phyloP scores from a whole-genome alignment of 2,329 filamentous ascomycete genomes.

The Aspergillus pseudoterreus region DNA sequence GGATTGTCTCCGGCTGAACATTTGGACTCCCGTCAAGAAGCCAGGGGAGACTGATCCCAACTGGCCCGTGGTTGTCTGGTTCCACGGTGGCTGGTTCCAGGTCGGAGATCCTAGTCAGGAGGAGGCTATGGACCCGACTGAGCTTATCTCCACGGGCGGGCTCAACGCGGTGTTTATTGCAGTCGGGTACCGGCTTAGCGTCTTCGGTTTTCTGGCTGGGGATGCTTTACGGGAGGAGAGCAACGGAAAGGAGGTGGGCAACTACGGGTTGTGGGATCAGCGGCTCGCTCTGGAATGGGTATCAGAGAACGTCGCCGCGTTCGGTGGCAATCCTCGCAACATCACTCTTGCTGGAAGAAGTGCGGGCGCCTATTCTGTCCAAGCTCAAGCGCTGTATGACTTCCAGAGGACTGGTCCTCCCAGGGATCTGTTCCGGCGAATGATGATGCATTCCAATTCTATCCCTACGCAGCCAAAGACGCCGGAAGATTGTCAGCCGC shows the following conservation, averaged over 20 bases:
- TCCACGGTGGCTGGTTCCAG: slow-evolving; percentile 48
- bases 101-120: slow-evolving; percentile 45
- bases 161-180: slow-evolving; percentile 43
- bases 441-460: slow-evolving; percentile 46
- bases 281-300: slow-evolving; percentile 4
- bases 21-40: slow-evolving; percentile 43
- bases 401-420: slow-evolving; percentile 23
- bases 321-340: slow-evolving; percentile 22
- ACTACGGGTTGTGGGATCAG: slow-evolving; percentile 1
- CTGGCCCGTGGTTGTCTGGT: slow-evolving; percentile 32
- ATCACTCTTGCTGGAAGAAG: slow-evolving; percentile 45
- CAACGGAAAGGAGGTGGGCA: neutral
- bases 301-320: neutral
- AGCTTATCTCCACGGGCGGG: slow-evolving; percentile 28
- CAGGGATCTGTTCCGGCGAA: slow-evolving; percentile 34
- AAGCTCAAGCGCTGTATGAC: slow-evolving; percentile 37
- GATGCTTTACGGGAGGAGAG: slow-evolving; percentile 7
- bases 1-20: slow-evolving; percentile 50
- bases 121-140: slow-evolving; percentile 42
- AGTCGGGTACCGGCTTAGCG: slow-evolving; percentile 29
- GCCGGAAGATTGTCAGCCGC: slow-evolving; percentile 32
- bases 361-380: slow-evolving; percentile 42
- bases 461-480: slow-evolving; percentile 45
- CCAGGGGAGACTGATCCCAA: slow-evolving; percentile 11
- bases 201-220: neutral